phyloP scores from a whole-genome alignment of 805 yeast genomes.

The Yarrowia phangngaensis region DNA sequence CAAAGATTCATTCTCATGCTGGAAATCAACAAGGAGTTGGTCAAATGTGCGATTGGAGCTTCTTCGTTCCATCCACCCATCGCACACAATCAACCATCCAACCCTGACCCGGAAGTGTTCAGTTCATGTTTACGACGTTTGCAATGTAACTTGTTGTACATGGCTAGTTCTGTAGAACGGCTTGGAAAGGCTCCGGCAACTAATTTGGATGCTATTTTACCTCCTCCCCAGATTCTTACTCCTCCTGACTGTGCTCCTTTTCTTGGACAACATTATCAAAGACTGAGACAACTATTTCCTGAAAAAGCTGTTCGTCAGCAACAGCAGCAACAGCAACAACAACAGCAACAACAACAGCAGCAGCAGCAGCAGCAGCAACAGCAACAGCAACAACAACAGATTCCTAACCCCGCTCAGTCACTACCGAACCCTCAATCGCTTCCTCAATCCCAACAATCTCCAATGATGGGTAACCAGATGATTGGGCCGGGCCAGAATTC shows the following conservation, averaged over 20 bases:
- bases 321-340: conserved; percentile 7
- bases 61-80: conserved; percentile 24
- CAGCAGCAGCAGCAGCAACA: conserved; percentile 26
- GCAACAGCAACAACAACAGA: conserved; percentile 14
- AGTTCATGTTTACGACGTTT: conserved; percentile 38
- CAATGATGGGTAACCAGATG: conserved; percentile 27
- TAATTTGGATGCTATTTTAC: conserved; percentile 9
- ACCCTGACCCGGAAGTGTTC: conserved; percentile 28
- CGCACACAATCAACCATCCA: conserved; percentile 10
- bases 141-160: conserved; percentile 40
- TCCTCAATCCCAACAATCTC: conserved; percentile 31
- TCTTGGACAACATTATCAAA: conserved; percentile 4
- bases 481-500: background rate
- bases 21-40: conserved; percentile 38
- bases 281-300: conserved; percentile 16
- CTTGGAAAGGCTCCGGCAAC: conserved; percentile 1
- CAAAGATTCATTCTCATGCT: conserved; percentile 35
- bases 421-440: conserved; percentile 28
- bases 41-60: conserved; percentile 31
- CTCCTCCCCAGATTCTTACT: conserved; percentile 9
- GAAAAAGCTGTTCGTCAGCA: background rate
- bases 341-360: conserved; percentile 11
- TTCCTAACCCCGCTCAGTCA: background rate
- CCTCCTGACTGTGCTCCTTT: conserved; percentile 24
- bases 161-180: conserved; percentile 37